Percentiles rank a stretch among this genome's conserved stretches.
phyloP scores from a whole-genome alignment of 495 filamentous ascomycete species.

The Acidiella bohemica region DNA sequence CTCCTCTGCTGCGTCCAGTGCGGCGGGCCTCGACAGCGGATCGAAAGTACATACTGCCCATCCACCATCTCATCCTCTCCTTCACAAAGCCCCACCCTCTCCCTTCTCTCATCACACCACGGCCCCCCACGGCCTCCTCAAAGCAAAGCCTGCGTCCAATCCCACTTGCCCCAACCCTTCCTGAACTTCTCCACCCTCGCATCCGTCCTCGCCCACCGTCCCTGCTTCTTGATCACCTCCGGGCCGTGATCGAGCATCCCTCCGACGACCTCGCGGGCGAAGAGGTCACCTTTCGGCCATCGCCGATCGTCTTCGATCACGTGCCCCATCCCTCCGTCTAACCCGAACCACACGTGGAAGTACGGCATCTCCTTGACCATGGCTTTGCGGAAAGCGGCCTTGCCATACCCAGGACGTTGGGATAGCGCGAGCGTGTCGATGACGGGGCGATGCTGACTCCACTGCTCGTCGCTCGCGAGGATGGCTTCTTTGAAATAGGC shows the following conservation, averaged over 20 bases:
- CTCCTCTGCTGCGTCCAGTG: too few species aligned
- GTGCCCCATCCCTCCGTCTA: slow-evolving; percentile 87
- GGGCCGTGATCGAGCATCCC: slow-evolving; percentile 82
- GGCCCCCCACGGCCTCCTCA: too few species aligned
- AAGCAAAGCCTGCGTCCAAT: slow-evolving; percentile 84
- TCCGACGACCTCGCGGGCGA: slow-evolving; percentile 81
- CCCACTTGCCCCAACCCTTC: slow-evolving; percentile 80
- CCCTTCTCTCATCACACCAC: too few species aligned
- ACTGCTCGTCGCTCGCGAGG: slow-evolving; percentile 73
- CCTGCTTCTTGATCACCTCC: slow-evolving; percentile 80
- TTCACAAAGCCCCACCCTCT: too few species aligned
- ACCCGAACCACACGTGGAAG: slow-evolving; percentile 90
- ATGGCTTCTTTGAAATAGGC: slow-evolving; percentile 96
- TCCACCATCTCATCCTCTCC: too few species aligned
- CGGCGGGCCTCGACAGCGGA: too few species aligned
- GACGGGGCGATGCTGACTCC: slow-evolving; percentile 87
- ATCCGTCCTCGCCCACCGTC: slow-evolving; percentile 70
- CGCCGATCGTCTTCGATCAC: slow-evolving; percentile 74
- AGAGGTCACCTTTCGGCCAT: slow-evolving; percentile 89
- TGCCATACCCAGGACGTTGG: slow-evolving; percentile 50
- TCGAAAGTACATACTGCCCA: too few species aligned
- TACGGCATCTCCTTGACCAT: slow-evolving; percentile 97
- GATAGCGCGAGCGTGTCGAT: slow-evolving; percentile 62
- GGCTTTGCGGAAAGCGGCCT: slow-evolving; percentile 65
- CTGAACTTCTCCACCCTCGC: slow-evolving; percentile 61